These are phyloP conservation scores for Ascochyta viciae-villosae DNA, from an alignment of 2,329 filamentous ascomycete genomes.

Conservation along the genomic window DNA sequence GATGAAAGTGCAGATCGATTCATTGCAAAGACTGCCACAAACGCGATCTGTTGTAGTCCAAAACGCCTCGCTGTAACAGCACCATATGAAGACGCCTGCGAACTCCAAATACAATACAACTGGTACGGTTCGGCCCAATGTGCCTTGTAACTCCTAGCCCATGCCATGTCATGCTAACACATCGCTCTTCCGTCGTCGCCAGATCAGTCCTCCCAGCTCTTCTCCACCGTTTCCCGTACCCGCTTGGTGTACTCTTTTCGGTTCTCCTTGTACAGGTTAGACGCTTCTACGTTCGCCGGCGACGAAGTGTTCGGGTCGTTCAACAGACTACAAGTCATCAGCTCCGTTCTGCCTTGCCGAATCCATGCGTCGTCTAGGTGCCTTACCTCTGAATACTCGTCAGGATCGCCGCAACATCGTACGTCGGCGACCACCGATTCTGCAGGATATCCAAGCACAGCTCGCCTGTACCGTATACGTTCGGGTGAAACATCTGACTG, in stretches of 20 bases:
- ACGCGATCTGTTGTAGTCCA: constrained; percentile 20
- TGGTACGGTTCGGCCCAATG: constrained; percentile 4
- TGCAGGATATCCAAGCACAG: constrained; percentile 96
- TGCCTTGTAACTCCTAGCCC: constrained; percentile 29
- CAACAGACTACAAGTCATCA: constrained; percentile 69
- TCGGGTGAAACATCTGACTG: constrained; percentile 98
- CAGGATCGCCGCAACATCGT: constrained; percentile 95
- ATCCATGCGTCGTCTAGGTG: neutral
- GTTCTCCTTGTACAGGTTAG: constrained; percentile 98
- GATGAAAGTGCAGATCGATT: neutral
- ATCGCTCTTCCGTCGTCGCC: constrained; percentile 1
- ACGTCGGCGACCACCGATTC: constrained; percentile 98
- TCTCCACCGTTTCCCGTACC: constrained; percentile 95
- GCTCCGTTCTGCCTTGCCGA: constrained; percentile 8
- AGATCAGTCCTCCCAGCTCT: constrained; percentile 91
- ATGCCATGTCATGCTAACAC: constrained; percentile 23
- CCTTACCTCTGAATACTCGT: constrained; percentile 94
- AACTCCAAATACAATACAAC: constrained; percentile 25
- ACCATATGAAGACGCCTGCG: constrained; percentile 18
- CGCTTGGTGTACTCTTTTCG: constrained; percentile 94
- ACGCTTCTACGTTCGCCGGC: constrained; percentile 96
- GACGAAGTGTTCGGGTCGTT: constrained; percentile 99
- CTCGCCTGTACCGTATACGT: constrained; percentile 96
- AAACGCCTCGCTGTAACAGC: constrained; percentile 38
- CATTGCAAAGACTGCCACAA: constrained; percentile 18